phyloP scores from a whole-genome alignment of 2,329 filamentous ascomycete species.

The Ambrosiella cleistominuta region DNA sequence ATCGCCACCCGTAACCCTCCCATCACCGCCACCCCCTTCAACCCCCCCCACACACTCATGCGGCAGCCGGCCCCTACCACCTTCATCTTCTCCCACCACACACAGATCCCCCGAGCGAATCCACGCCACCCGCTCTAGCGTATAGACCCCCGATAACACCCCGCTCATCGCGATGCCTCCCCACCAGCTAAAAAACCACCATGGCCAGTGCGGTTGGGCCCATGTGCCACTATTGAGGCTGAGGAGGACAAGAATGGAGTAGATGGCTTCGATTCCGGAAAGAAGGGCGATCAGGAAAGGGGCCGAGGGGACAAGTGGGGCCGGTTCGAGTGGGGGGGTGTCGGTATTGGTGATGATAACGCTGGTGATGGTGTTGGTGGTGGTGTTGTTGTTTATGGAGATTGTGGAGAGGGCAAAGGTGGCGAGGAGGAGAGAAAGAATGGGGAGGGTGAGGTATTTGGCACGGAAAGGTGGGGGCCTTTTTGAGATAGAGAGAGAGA shows the following conservation, averaged over 20 bases:
- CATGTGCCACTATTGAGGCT: not conserved
- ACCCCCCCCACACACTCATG: slow-evolving; percentile 7
- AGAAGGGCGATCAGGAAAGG: slow-evolving; percentile 7
- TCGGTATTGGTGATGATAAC: not conserved
- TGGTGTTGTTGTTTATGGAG: slow-evolving; percentile 3
- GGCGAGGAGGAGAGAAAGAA: not conserved
- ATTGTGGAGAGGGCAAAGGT: slow-evolving; percentile 7
- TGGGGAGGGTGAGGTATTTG: not conserved
- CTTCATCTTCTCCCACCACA: not conserved
- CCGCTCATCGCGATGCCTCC: not conserved
- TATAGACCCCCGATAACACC: not conserved
- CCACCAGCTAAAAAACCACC: slow-evolving; percentile 3
- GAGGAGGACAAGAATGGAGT: not conserved
- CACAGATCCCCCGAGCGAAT: not conserved
- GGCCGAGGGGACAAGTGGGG: not conserved
- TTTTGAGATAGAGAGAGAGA: not conserved
- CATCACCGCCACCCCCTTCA: slow-evolving; percentile 5
- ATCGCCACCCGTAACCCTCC: not conserved
- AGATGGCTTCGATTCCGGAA: slow-evolving; percentile 2
- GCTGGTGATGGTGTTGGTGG: not conserved
- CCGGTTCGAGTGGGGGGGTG: not conserved
- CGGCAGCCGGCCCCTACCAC: not conserved
- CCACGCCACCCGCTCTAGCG: slow-evolving; percentile 3
- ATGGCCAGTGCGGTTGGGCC: not conserved
- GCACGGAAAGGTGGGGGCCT: not conserved